Percentiles rank a stretch among this genome's conserved stretches.
These are phyloP conservation scores for Prunella vulgaris DNA, from an alignment of 257 asterid species.

Conservation along the genomic window DNA sequence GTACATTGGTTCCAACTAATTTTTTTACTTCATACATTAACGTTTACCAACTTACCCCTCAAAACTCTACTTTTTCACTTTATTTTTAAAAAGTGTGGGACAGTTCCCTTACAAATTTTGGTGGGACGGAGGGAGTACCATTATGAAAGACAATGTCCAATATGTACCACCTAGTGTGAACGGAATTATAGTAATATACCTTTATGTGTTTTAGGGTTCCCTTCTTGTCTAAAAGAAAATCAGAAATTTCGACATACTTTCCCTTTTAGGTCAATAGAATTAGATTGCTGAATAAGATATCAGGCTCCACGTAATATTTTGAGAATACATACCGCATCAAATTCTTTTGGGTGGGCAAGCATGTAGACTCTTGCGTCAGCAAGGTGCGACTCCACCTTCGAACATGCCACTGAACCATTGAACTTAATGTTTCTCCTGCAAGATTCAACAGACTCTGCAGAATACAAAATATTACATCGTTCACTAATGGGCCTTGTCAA, in stretches of 20 bases:
- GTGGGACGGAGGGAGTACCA: too few relatives aligned
- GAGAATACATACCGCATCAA: constrained; percentile 68
- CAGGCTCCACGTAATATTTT: neutral
- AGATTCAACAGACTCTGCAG: constrained; percentile 87
- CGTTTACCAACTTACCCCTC: too few relatives aligned
- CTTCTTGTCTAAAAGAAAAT: neutral
- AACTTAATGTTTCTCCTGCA: constrained; percentile 91
- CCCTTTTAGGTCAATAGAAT: neutral
- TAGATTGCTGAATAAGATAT: neutral
- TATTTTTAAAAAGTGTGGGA: too few relatives aligned
- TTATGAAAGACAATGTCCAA: neutral
- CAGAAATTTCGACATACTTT: constrained; percentile 5
- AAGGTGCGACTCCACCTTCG: constrained; percentile 88
- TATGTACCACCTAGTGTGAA: neutral
- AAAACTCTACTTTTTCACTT: too few relatives aligned
- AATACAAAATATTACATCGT: constrained; percentile 15
- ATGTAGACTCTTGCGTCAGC: constrained; percentile 91
- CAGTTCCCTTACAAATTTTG: too few relatives aligned
- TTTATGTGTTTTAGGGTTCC: neutral
- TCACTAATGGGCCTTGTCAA: neutral
- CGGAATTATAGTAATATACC: neutral
- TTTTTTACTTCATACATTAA: too few relatives aligned
- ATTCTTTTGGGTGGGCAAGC: constrained; percentile 96
- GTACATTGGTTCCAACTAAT: too few relatives aligned
- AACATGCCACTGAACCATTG: constrained; percentile 78